Evolutionary conservation across 2,329 filamentous ascomycete species (phyloP).

Genomic region (Ustulina deusta): DNA sequence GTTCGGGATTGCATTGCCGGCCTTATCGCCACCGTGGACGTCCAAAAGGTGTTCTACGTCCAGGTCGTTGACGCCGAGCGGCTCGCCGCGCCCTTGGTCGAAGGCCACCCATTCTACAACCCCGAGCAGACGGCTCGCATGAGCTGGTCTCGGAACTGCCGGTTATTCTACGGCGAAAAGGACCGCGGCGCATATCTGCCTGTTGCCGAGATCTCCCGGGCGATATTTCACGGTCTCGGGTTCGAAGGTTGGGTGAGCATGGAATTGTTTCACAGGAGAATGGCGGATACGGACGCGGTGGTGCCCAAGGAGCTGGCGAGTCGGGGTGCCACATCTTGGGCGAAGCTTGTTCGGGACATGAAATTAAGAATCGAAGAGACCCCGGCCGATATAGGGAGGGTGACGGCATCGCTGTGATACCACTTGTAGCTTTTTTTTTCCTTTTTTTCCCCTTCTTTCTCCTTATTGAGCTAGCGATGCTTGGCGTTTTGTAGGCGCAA

Average conservation of each 20-base stretch:
- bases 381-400: conserved; percentile 29
- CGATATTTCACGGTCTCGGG: conserved; percentile 72
- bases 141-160: conserved; percentile 83
- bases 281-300: conserved; percentile 63
- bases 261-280: conserved; percentile 74
- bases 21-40: conserved; percentile 67
- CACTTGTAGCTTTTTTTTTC: neutral
- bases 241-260: conserved; percentile 78
- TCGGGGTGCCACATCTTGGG: conserved; percentile 49
- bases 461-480: neutral
- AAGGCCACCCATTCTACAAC: conserved; percentile 69
- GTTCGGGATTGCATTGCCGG: conserved; percentile 66
- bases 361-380: conserved; percentile 41
- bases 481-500: conserved; percentile 23
- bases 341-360: conserved; percentile 50
- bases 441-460: neutral
- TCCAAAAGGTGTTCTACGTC: conserved; percentile 77
- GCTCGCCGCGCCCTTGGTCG: conserved; percentile 66
- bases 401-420: conserved; percentile 43
- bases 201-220: conserved; percentile 68
- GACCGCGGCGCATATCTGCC: conserved; percentile 76
- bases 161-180: conserved; percentile 76
- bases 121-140: conserved; percentile 72
- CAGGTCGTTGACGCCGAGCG: conserved; percentile 81
- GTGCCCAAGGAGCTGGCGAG: conserved; percentile 62